Evolutionary conservation across 169 alveolate genomes (phyloP), one percentile per base, ranked within the genome.

Genomic region (Besnoitia besnoiti): DNA sequence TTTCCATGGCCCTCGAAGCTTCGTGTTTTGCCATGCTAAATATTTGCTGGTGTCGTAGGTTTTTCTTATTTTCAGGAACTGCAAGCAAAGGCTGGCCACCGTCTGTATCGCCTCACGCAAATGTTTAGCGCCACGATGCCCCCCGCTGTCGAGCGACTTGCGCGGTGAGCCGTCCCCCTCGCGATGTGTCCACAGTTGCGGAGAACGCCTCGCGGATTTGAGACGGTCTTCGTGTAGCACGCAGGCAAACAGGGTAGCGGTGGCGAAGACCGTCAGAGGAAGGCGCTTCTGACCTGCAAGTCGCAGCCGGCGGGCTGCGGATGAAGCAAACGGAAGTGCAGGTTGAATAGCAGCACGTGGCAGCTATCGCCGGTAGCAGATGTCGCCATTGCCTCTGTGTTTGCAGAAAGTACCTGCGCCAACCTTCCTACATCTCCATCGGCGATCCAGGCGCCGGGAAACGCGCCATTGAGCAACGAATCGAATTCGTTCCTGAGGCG

Each of bases 111-210:
- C 79, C 96, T 97, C 35, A 98, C 99, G 37, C 98, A 97, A 67
- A 97, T 98, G 98, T 98, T 98, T 93, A 97, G 99, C 46, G 99
- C 99, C 3, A 98, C 99, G 0, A 98, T 98, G 99, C 98, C 99
- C 50, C 97, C 98, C 61, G 97, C 98, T n/a, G 97, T 98, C 33
- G 99, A 98, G 93, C 96, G 96, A 73, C 90, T 98, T 33, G 98
- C 99, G n/a, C 95, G 96, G 96, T 94, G 51, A 44, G 95, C 21
- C n/a, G n/a, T n/a, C n/a, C n/a, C n/a, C n/a, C n/a, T n/a, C n/a
- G n/a, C n/a, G n/a, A n/a, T n/a, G n/a, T n/a, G n/a, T n/a, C n/a
- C n/a, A n/a, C n/a, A n/a, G n/a, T n/a, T n/a, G n/a, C n/a, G n/a
- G n/a, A n/a, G n/a, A n/a, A n/a, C n/a, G n/a, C n/a, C n/a, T n/a